Base-by-base conservation (phyloP, 495 filamentous ascomycete species). In the Penicillium coprophilum region DNA sequence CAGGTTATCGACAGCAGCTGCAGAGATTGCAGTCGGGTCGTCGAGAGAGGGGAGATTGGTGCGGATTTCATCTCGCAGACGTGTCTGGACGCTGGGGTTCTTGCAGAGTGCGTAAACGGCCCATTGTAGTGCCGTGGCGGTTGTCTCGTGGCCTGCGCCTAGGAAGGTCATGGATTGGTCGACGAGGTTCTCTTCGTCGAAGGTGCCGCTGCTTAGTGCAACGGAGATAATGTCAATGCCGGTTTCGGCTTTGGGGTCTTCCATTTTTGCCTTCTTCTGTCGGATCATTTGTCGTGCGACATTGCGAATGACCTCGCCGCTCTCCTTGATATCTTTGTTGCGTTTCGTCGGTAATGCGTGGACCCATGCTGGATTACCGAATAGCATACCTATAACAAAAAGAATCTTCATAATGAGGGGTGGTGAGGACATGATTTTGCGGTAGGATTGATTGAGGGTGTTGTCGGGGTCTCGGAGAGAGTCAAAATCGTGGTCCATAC, bases 141-240 rank as follows among this genome's bases (percentile, higher is more conserved):
- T 87, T 8, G 85, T 88, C 75, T 96, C 93, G 67, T 97, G 93
- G 17, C 93, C 93, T 0, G 93, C 92, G 1, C 87, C 88, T 3
- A 96, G 84, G 76, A 97, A 96, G 3, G 92, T 97, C 91, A 96
- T 96, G 67, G 94, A 81, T 66, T 97, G 92, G 66, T 96, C 90
- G 39, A 90, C 78, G 23, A 96, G 85, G 50, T 89, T 86, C 31
- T 91, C 88, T 47, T 93, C 89, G 27, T 77, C 80, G 68, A 95
- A 96, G 4, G 58, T 83, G 38, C 87, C 89, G 20, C 84, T 88
- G 54, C 88, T 80, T 23, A 96, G 70, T 20, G 92, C 91, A 0
- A 94, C 86, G 7, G 88, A 90, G 51, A 96, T 77, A 55, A 97
- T 96, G 63, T 96, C 92, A 17, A 85, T 64, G 27, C 85, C 87